Conservation (phyloP, 805 yeast species). For the Teunomyces funiuensis region DNA sequence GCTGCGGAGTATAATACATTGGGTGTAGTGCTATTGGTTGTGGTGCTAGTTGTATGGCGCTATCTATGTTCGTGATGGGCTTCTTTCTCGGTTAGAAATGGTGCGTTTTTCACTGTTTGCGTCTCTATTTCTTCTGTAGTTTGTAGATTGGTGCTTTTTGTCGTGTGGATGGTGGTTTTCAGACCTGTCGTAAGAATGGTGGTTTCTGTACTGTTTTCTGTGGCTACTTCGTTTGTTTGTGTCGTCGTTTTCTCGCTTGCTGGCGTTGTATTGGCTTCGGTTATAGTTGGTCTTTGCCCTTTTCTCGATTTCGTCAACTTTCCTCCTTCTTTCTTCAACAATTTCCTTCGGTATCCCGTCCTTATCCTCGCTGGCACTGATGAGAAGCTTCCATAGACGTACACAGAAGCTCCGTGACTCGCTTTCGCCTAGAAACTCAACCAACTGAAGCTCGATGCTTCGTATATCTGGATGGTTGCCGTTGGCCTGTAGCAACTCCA, state of each 20-base stretch:
- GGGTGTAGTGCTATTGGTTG: no score
- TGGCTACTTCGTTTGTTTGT: slow-evolving; percentile 6
- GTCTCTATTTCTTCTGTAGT: not conserved
- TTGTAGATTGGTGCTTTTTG: slow-evolving; percentile 7
- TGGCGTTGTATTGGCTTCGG: slow-evolving; percentile 19
- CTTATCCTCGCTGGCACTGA: slow-evolving; percentile 43
- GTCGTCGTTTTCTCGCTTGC: not conserved
- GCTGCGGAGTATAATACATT: no score
- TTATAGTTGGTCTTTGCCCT: slow-evolving; percentile 25
- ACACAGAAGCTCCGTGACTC: slow-evolving; percentile 40
- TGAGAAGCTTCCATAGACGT: slow-evolving; percentile 44
- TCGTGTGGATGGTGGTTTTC: no score
- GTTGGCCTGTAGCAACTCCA: slow-evolving; percentile 39
- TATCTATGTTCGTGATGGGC: slow-evolving; percentile 4
- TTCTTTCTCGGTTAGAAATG: slow-evolving; percentile 9
- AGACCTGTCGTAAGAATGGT: not conserved
- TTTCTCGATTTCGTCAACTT: slow-evolving; percentile 1
- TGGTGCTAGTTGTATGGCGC: no score
- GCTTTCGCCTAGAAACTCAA: slow-evolving; percentile 45
- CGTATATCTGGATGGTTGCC: slow-evolving; percentile 37
- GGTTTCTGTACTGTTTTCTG: not conserved
- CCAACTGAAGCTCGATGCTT: slow-evolving; percentile 41
- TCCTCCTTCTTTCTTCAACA: slow-evolving; percentile 18
- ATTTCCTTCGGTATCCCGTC: slow-evolving; percentile 47
- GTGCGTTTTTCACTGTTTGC: not conserved